Evolutionary conservation across 768 basidiomycete species (phyloP).

Genomic region (Thelephora aurantiotincta): DNA sequence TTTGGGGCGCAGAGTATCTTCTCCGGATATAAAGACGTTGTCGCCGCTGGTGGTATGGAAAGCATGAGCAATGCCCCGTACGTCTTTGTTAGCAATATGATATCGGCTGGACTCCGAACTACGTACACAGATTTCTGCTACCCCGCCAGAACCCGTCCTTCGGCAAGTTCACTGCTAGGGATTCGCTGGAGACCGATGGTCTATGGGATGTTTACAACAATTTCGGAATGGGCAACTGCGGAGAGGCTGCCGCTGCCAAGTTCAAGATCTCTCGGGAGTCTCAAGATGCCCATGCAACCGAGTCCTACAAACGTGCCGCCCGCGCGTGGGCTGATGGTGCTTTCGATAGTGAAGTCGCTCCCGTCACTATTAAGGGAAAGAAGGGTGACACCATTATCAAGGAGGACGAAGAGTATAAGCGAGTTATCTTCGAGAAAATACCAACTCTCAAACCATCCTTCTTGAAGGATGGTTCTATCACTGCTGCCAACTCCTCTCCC

Average conservation of each 20-base stretch:
- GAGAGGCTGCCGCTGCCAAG: conserved; percentile 74
- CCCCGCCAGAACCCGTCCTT: conserved; percentile 73
- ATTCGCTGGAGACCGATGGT: conserved; percentile 85
- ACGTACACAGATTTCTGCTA: conserved; percentile 49
- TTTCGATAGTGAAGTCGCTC: conserved; percentile 80
- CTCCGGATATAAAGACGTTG: conserved; percentile 71
- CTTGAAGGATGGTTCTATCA: conserved; percentile 80
- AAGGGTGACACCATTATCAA: conserved; percentile 82
- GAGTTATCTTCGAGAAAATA: conserved; percentile 89
- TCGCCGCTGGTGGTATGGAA: conserved; percentile 97
- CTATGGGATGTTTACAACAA: conserved; percentile 97
- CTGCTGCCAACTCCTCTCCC: conserved; percentile 91
- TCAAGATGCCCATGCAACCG: conserved; percentile 84
- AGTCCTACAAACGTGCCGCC: conserved; percentile 89
- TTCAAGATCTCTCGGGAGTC: conserved; percentile 73
- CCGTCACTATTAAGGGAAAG: conserved; percentile 84
- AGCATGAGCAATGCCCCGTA: conserved; percentile 99
- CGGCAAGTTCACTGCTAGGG: conserved; percentile 78
- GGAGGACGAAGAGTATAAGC: conserved; percentile 98
- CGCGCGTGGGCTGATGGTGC: conserved; percentile 79
- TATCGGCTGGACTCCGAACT: conserved; percentile 1
- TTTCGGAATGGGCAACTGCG: conserved; percentile 97
- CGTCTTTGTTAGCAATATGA: conserved; percentile 21
- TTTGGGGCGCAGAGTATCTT: conserved; percentile 85
- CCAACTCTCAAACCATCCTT: conserved; percentile 82